Conservation (phyloP, 306 rosid genomes). For the Begonia loranthoides region DNA sequence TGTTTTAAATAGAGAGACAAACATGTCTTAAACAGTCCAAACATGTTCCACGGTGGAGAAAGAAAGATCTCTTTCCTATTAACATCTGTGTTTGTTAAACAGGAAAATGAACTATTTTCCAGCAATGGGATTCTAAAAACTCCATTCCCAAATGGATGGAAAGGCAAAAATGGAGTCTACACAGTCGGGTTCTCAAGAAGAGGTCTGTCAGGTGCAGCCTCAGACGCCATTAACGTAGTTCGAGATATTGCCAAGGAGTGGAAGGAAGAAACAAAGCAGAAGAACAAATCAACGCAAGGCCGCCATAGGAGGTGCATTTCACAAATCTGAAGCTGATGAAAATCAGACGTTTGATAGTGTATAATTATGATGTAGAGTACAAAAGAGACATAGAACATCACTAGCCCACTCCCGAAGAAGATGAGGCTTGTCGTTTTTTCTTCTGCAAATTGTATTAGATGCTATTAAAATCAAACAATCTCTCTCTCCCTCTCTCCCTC, state of each 20-base stretch:
- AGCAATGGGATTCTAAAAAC: constrained; percentile 62
- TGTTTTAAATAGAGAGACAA: too few relatives aligned
- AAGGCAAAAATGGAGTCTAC: constrained; percentile 68
- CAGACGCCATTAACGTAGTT: constrained; percentile 76
- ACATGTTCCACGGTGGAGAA: too few relatives aligned
- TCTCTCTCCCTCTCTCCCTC: not conserved
- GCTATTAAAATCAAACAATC: too few relatives aligned
- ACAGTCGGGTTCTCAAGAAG: constrained; percentile 92
- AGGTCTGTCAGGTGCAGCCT: constrained; percentile 80
- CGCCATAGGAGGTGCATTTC: constrained; percentile 82
- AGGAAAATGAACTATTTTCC: constrained; percentile 77
- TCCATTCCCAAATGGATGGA: constrained; percentile 90
- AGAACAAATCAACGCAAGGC: constrained; percentile 43
- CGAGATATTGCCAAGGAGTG: constrained; percentile 75
- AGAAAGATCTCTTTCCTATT: too few relatives aligned
- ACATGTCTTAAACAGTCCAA: too few relatives aligned
- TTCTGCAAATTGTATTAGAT: not conserved
- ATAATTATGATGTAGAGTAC: too few relatives aligned
- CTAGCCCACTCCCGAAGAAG: too few relatives aligned
- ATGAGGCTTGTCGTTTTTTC: too few relatives aligned
- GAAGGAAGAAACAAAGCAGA: constrained; percentile 79
- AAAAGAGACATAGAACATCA: too few relatives aligned
- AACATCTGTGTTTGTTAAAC: constrained; percentile 8
- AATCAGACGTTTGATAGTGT: too few relatives aligned
- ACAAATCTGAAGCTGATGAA: constrained; percentile 27